Conservation (phyloP, 208 protist species). For the Crithidia bombi region DNA sequence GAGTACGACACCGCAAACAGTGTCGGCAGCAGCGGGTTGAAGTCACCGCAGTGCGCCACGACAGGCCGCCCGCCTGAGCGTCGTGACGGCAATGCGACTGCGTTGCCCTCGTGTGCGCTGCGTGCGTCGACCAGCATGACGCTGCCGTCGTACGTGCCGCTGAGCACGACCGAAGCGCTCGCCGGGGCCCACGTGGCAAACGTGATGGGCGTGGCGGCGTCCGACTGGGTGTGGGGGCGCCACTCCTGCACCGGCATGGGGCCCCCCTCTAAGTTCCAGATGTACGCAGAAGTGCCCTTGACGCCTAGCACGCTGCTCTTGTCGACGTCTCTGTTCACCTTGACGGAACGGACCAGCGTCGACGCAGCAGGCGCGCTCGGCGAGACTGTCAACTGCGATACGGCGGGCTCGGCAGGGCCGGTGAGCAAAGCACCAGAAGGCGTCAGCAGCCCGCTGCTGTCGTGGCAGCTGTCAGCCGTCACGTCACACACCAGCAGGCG, state of each 20-base stretch:
- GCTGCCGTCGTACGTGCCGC: conserved; percentile 68
- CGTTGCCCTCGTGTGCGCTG: conserved; percentile 20
- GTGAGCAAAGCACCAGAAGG: conserved; percentile 41
- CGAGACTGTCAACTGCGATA: conserved; percentile 62
- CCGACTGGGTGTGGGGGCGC: conserved; percentile 41
- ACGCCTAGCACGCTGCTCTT: conserved; percentile 47
- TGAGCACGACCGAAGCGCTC: conserved; percentile 69
- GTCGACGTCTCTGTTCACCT: conserved; percentile 47
- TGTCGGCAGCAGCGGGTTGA: conserved; percentile 74
- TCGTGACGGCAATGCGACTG: conserved; percentile 13
- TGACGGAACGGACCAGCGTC: conserved; percentile 70
- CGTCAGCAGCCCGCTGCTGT: conserved; percentile 31
- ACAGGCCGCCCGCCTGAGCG: conserved; percentile 34
- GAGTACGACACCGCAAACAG: conserved; percentile 59
- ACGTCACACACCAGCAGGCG: conserved; percentile 65
- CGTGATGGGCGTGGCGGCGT: conserved; percentile 46
- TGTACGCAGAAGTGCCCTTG: conserved; percentile 45
- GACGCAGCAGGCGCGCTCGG: conserved; percentile 62
- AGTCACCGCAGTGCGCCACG: conserved; percentile 57
- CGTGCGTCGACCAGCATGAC: conserved; percentile 73
- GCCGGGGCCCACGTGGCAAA: conserved; percentile 77
- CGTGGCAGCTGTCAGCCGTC: conserved; percentile 27
- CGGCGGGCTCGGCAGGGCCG: conserved; percentile 25
- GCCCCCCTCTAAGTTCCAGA: conserved; percentile 69
- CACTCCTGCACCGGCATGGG: conserved; percentile 56